phyloP scores from a whole-genome alignment of 495 filamentous ascomycete species.

The Penicillium paxilli region DNA sequence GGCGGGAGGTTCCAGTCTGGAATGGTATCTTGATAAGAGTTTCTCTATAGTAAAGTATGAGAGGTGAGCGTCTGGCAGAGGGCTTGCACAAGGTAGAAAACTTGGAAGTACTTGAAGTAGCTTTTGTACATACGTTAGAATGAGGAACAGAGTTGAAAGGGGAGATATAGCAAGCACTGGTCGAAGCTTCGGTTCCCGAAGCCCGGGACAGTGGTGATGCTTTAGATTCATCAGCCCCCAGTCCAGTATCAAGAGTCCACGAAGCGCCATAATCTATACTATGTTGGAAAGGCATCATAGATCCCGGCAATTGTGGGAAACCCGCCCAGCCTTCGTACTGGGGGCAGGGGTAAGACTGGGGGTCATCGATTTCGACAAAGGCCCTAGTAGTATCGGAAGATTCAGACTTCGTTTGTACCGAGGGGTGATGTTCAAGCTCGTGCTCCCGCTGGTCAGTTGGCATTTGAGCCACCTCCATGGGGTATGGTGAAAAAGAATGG shows the following conservation, averaged over 20 bases:
- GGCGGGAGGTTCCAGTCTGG: not conserved
- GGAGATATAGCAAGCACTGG: not conserved
- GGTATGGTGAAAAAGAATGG: slow-evolving; percentile 16
- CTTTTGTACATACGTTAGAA: not conserved
- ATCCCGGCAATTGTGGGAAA: slow-evolving; percentile 24
- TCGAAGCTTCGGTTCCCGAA: slow-evolving; percentile 5
- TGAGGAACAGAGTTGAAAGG: slow-evolving; percentile 1
- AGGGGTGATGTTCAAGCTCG: slow-evolving; percentile 12
- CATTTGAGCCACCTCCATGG: slow-evolving; percentile 21
- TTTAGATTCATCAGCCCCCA: slow-evolving; percentile 9
- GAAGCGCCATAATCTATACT: slow-evolving; percentile 10
- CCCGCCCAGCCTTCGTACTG: slow-evolving; percentile 23
- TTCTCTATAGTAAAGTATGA: not conserved
- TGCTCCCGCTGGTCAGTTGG: slow-evolving; percentile 28
- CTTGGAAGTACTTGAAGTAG: too few species aligned
- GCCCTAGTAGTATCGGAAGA: slow-evolving; percentile 11
- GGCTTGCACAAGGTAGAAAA: too few species aligned
- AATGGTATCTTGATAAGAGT: not conserved
- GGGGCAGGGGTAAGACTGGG: slow-evolving; percentile 18
- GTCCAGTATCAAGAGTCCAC: slow-evolving; percentile 1
- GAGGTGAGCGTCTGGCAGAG: not conserved
- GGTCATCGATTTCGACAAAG: slow-evolving; percentile 11
- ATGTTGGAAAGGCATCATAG: slow-evolving; percentile 19
- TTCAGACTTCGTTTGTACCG: slow-evolving; percentile 21
- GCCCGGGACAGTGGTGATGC: slow-evolving; percentile 12